These are phyloP conservation scores for Penicillium tannophilum DNA, from an alignment of 495 filamentous ascomycete species.

Conservation along the genomic window DNA sequence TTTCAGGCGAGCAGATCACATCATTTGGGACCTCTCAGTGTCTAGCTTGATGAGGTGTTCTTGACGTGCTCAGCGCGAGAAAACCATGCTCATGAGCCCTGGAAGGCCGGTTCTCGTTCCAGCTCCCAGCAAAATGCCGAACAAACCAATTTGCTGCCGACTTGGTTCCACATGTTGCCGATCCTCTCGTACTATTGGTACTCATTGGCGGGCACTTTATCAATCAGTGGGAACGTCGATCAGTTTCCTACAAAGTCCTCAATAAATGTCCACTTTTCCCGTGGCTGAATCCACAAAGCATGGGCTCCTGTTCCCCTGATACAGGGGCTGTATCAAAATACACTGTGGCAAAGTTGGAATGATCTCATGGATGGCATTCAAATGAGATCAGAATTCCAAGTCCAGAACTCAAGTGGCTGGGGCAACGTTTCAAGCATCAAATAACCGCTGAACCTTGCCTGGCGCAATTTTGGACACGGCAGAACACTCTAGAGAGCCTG, in stretches of 20 bases:
- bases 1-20: background rate
- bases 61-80: background rate
- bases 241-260: conserved; percentile 9
- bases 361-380: background rate
- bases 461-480: background rate
- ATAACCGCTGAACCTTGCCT: background rate
- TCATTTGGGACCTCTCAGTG: background rate
- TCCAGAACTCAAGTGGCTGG: conserved; percentile 2
- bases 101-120: background rate
- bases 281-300: conserved; percentile 8
- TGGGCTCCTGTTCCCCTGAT: conserved; percentile 7
- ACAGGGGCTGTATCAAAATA: conserved; percentile 15
- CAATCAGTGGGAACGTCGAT: conserved; percentile 25
- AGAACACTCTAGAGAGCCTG: background rate
- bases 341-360: background rate
- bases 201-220: conserved; percentile 21
- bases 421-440: background rate
- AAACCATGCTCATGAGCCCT: background rate
- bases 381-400: background rate
- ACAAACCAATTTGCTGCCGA: conserved; percentile 7
- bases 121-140: background rate
- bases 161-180: conserved; percentile 17
- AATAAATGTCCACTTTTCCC: conserved; percentile 15
- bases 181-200: background rate
- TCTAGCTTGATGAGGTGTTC: background rate